Percentiles rank a stretch among this genome's conserved stretches.
phyloP scores from a whole-genome alignment of 108 stramenopile genomes.

The Fragilaria crotonensis region DNA sequence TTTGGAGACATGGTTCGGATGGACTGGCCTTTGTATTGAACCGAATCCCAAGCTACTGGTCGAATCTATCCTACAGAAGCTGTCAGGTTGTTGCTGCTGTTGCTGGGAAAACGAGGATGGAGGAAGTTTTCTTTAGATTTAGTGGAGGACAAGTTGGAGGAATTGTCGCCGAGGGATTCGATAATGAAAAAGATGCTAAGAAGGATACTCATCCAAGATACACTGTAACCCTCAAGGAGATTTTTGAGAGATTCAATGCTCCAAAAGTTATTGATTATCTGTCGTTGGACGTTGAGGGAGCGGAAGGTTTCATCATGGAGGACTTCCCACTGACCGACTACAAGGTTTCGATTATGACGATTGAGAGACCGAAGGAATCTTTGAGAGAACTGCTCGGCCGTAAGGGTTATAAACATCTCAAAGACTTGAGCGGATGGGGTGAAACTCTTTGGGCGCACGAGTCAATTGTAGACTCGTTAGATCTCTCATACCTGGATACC shows the following conservation, averaged over 20 bases:
- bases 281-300: conserved; percentile 60
- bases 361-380: conserved; percentile 35
- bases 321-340: conserved; percentile 48
- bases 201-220: conserved; percentile 12
- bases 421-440: conserved; percentile 14
- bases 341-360: conserved; percentile 38
- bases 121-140: conserved; percentile 27
- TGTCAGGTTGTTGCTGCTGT: conserved; percentile 42
- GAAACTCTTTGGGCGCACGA: conserved; percentile 22
- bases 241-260: conserved; percentile 32
- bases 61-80: conserved; percentile 18
- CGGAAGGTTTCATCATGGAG: conserved; percentile 49
- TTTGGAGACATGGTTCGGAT: conserved; percentile 20
- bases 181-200: conserved; percentile 19
- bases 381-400: conserved; percentile 13
- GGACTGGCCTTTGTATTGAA: conserved; percentile 20
- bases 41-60: conserved; percentile 24
- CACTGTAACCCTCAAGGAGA: conserved; percentile 35
- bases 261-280: conserved; percentile 55
- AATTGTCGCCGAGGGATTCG: conserved; percentile 44
- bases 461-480: too few species aligned
- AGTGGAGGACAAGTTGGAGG: conserved; percentile 33
- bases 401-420: conserved; percentile 13
- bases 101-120: conserved; percentile 26
- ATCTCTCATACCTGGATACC: too few species aligned